Percentiles rank a stretch among this genome's conserved stretches.
phyloP scores from a whole-genome alignment of 192 early-diverging fungal species.

The Rhizoclosmatium globosum region DNA sequence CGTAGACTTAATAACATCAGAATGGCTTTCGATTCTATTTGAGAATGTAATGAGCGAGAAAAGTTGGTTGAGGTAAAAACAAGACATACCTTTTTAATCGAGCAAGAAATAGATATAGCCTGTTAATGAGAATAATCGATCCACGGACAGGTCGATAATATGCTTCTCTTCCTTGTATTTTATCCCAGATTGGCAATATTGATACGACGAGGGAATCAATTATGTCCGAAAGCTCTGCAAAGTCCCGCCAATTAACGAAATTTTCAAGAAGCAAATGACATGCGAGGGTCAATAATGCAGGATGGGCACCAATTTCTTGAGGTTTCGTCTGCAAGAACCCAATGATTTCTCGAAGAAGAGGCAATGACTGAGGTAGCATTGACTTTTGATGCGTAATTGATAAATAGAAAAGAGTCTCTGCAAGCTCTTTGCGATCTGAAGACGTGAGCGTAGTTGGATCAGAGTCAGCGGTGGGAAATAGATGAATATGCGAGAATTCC shows the following conservation, averaged over 20 bases:
- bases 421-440: conserved; percentile 4
- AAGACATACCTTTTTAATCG: too few species aligned
- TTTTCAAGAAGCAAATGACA: conserved; percentile 13
- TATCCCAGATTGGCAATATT: conserved; percentile 21
- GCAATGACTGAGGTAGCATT: background rate
- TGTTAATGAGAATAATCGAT: background rate
- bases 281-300: conserved; percentile 6
- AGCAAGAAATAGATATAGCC: conserved; percentile 3
- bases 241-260: background rate
- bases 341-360: background rate
- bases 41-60: too few species aligned
- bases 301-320: conserved; percentile 22
- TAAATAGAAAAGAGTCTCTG: conserved; percentile 15
- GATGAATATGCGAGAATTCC: background rate
- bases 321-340: background rate
- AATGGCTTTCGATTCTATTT: too few species aligned
- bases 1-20: too few species aligned
- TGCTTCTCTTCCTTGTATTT: background rate
- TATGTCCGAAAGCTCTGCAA: background rate
- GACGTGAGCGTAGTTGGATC: background rate
- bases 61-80: too few species aligned
- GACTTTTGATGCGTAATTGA: conserved; percentile 1
- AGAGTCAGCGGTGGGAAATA: background rate
- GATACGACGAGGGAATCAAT: background rate
- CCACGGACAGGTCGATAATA: conserved; percentile 23